Percentiles rank a stretch among this genome's conserved stretches.
phyloP scores from a whole-genome alignment of 495 filamentous ascomycete genomes.

The Penicilliopsis zonata region DNA sequence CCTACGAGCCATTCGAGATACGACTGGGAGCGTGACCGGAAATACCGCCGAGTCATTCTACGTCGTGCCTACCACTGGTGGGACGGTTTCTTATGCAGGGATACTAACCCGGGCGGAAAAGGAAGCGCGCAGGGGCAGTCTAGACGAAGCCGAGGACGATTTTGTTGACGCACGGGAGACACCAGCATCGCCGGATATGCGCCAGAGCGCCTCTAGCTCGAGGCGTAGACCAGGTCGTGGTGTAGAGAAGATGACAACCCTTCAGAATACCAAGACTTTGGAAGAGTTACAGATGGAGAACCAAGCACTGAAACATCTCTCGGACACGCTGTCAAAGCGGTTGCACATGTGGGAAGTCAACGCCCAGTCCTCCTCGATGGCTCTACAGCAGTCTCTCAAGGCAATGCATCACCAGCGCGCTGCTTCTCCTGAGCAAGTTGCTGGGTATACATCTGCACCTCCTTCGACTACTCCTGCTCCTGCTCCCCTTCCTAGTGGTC shows the following conservation, averaged over 20 bases:
- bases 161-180: slow-evolving; percentile 84
- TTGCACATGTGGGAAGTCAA: slow-evolving; percentile 79
- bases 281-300: slow-evolving; percentile 84
- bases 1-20: slow-evolving; percentile 53
- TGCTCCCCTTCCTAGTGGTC: slow-evolving; percentile 9
- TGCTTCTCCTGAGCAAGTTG: slow-evolving; percentile 18
- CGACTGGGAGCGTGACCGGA: slow-evolving; percentile 24
- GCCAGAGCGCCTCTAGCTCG: slow-evolving; percentile 15
- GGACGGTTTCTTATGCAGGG: slow-evolving; percentile 78
- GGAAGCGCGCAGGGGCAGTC: slow-evolving; percentile 36
- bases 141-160: slow-evolving; percentile 58
- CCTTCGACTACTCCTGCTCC: slow-evolving; percentile 13
- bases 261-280: slow-evolving; percentile 41
- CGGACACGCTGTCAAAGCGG: slow-evolving; percentile 67
- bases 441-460: slow-evolving; percentile 14
- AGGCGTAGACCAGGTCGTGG: slow-evolving; percentile 13
- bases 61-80: slow-evolving; percentile 82
- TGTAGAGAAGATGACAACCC: slow-evolving; percentile 15
- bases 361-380: slow-evolving; percentile 68
- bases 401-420: slow-evolving; percentile 44
- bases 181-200: slow-evolving; percentile 37
- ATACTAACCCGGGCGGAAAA: slow-evolving; percentile 66
- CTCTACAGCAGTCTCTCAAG: slow-evolving; percentile 67
- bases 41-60: slow-evolving; percentile 77
- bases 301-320: slow-evolving; percentile 54